Evolutionary conservation across 345 rosid genomes (phyloP), one percentile per base, ranked within the genome.

Genomic region (Arabidopsis arenosa): DNA sequence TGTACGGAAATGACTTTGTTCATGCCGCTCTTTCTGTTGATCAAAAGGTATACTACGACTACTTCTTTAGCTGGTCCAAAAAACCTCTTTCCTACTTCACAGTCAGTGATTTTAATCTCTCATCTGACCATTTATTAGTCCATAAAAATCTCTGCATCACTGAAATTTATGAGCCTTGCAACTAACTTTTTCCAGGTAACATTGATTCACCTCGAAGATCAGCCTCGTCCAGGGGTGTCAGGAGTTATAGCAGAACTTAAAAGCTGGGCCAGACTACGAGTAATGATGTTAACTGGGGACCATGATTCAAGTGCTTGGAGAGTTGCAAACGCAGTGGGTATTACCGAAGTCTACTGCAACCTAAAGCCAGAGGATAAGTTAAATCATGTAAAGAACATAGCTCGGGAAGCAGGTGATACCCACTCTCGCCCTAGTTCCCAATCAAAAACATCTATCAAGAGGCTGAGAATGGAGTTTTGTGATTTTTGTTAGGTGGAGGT

Each of bases 251-350:
- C 80, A 39, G 95, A 88, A 73, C 75, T 94, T 66, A 83, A 80
- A 76, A 79, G 72, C 83, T 79, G 82, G 79, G 97, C 89, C 71
- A 79, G 72, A 77, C 85, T 92, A 14, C 87, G 86, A 15, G 79
- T 90, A 64, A 90, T 95, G 87, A 95, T 95, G 99, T 79, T 92
- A 75, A 92, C 97, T 39, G 99, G 96, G 75, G 97, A 95, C 81
- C 97, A 92, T 75, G 85, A 86, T 57, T 89, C 96, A 78, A 95
- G 99, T 80, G 97, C 99, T 9, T 77, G 83, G 92, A 88, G 99
- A 87, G 97, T 92, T 65, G 99, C 97, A 41, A 86, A 90, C 75
- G 87, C 92, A 43, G 97, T 92, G 47, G 93, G 92, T 73, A 90
- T 95, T 68, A 74, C 76, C 36, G 97, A 92, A 84, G 93, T 90